Percentiles rank a stretch among this genome's conserved stretches.
phyloP scores from a whole-genome alignment of 2,329 filamentous ascomycete species.

The Phialophora verrucosa region DNA sequence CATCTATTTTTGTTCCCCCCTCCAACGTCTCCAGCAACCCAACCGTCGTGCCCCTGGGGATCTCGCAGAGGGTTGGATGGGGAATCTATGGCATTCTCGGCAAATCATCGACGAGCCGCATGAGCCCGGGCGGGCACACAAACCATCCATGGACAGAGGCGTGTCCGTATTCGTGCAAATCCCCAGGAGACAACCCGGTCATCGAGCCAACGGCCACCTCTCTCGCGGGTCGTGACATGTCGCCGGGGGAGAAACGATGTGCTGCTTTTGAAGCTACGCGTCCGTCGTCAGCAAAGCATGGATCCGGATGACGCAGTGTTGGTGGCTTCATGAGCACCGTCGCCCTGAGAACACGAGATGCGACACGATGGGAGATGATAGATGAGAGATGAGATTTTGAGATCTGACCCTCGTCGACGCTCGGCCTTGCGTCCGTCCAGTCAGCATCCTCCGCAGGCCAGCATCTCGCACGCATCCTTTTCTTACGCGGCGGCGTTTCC shows the following conservation, averaged over 20 bases:
- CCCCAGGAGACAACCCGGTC: slow-evolving; percentile 12
- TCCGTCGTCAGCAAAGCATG: not conserved
- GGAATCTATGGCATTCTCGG: not conserved
- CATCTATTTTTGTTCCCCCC: slow-evolving; percentile 13
- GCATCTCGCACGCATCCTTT: not conserved
- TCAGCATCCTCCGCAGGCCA: not conserved
- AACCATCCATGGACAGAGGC: not conserved
- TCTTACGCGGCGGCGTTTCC: slow-evolving; percentile 8
- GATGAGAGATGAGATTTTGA: not conserved
- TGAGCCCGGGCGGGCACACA: no score
- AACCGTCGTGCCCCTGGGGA: not conserved
- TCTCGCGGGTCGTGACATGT: not conserved
- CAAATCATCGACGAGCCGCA: slow-evolving; percentile 6
- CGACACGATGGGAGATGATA: not conserved
- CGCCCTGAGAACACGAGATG: not conserved
- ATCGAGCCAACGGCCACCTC: slow-evolving; percentile 8
- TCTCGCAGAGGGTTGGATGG: not conserved
- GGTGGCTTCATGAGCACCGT: not conserved
- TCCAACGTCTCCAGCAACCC: not conserved
- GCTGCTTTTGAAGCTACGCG: not conserved
- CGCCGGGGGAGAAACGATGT: not conserved
- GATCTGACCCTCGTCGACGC: not conserved
- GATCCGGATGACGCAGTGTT: not conserved
- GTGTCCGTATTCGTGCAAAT: not conserved
- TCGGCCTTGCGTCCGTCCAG: not conserved